phyloP scores from a whole-genome alignment of 73 alveolate species.

The Uronychia setigera region DNA sequence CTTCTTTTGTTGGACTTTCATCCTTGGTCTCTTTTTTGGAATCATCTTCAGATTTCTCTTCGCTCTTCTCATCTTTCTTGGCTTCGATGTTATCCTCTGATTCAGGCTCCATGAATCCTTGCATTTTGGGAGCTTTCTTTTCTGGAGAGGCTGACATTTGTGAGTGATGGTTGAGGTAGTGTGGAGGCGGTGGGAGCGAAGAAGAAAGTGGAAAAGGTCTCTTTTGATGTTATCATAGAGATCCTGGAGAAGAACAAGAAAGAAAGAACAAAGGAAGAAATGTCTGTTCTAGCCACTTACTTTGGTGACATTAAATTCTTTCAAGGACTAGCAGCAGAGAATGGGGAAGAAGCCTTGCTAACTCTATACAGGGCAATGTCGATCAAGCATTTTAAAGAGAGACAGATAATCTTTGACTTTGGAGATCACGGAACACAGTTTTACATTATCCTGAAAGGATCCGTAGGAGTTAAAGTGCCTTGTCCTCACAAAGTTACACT shows the following conservation, averaged over 20 bases:
- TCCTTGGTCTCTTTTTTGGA: too few relatives aligned
- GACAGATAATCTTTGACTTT: background rate
- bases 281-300: background rate
- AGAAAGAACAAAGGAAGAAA: background rate
- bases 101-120: too few relatives aligned
- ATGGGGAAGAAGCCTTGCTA: slow-evolving; percentile 10
- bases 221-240: background rate
- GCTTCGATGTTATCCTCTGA: too few relatives aligned
- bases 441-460: slow-evolving; percentile 66
- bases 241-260: slow-evolving; percentile 1
- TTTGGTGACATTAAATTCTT: background rate
- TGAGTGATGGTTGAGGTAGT: too few relatives aligned
- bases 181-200: background rate
- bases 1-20: too few relatives aligned
- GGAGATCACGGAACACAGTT: slow-evolving; percentile 65
- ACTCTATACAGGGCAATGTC: slow-evolving; percentile 2
- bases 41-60: too few relatives aligned
- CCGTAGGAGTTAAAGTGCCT: slow-evolving; percentile 67
- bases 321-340: background rate
- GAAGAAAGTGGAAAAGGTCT: background rate
- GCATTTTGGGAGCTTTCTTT: too few relatives aligned
- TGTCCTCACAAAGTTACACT: slow-evolving; percentile 9
- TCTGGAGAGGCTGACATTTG: too few relatives aligned
- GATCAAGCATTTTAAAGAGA: background rate
- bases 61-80: too few relatives aligned